Conservation (phyloP, 371 early-diverging fungal genomes). For the Mucor plumbeus region DNA sequence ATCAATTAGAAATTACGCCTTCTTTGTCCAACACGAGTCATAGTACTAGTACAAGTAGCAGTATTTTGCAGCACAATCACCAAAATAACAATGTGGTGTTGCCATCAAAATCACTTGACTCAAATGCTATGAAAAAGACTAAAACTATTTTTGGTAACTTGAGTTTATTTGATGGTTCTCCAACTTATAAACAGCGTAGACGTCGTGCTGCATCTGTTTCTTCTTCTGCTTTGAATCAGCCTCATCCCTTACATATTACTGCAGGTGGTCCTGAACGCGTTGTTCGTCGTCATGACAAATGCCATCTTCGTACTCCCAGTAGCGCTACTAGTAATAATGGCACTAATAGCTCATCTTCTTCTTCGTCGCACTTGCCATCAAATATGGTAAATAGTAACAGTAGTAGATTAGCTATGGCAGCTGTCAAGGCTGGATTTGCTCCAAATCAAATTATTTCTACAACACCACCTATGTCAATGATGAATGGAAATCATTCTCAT, state of each 20-base stretch:
- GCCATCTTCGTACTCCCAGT: conserved; percentile 31
- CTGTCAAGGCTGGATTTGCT: conserved; percentile 37
- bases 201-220: conserved; percentile 65
- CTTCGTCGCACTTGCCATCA: conserved; percentile 2
- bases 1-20: conserved; percentile 36
- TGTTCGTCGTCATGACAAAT: conserved; percentile 34
- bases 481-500: conserved; percentile 2
- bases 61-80: conserved; percentile 1
- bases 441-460: conserved; percentile 9
- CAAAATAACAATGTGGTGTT: conserved; percentile 9
- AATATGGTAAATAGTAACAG: conserved; percentile 12
- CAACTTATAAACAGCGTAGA: conserved; percentile 74
- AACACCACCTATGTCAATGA: conserved; percentile 12
- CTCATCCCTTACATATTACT: conserved; percentile 11
- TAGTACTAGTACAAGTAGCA: conserved; percentile 7
- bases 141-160: conserved; percentile 62
- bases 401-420: conserved; percentile 47
- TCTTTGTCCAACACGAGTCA: conserved; percentile 20
- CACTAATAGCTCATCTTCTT: background rate
- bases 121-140: conserved; percentile 45
- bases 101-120: conserved; percentile 41
- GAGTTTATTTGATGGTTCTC: conserved; percentile 72
- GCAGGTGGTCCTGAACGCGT: conserved; percentile 37
- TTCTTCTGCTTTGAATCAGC: conserved; percentile 23
- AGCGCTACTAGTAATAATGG: conserved; percentile 2